Evolutionary conservation across 352 stramenopile species (phyloP), one percentile per base, ranked within the genome.

Genomic region (Phytophthora ohioensis): DNA sequence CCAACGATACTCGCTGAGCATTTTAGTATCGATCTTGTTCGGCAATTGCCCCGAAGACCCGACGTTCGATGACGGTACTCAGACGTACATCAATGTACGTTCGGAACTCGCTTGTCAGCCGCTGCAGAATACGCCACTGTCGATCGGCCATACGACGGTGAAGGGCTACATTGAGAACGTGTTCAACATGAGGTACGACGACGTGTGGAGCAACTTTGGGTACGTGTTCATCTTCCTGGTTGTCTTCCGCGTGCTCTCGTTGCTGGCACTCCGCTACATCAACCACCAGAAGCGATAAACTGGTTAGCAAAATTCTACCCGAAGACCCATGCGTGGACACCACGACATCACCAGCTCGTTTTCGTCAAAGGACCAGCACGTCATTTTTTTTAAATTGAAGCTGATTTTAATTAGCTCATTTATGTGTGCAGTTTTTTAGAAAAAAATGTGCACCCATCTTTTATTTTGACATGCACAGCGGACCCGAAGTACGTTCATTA

Each of bases 211-310:
- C 8, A 59, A 78, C 66, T 76, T 77, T 38, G 57, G 64, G 43
- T 62, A 57, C 12, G 39, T 46, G 3, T 67, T 80, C 47, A 52
- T 77, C 42, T 86, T 75, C 54, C 41, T 84, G 21, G 53, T 17
- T 3, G 51, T 81, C 8, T 81, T 69, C 39, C 76, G 76, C 21
- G 35, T 81, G 15, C 56, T 86, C 1, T 78, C 72, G 38, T 53
- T 86, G n/a, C 15, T 86, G 21, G 71, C 69, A 12, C 57, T 86
- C 13, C 73, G 76, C 3, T 84, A 78, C 53, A 64, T 84, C 36
- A 81, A 82, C 56, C 73, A 84, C 61, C 76, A 86, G 62, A 83
- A 81, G 48, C 45, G 66, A 30, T 81, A 85, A 21, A 34, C 21
- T 39, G 17, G 17, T 21, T 21, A 21, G 17, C 17, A 21, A 21